Evolutionary conservation across 2,329 filamentous ascomycete genomes (phyloP), one percentile per base, ranked within the genome.

Genomic region (Ampelomyces quisqualis): DNA sequence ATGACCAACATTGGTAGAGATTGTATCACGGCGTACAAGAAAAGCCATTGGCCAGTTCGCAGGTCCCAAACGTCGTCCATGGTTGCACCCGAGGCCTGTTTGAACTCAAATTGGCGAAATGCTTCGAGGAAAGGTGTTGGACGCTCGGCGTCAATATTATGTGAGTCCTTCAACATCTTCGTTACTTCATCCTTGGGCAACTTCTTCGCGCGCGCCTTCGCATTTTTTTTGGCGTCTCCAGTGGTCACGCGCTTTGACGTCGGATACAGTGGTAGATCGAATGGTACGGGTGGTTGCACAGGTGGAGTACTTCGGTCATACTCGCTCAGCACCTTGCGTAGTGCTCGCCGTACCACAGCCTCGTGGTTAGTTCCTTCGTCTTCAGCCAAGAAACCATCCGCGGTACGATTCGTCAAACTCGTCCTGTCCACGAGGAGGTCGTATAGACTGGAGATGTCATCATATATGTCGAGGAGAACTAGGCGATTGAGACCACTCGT

Each of bases 281-380:
- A 97, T 0, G 93, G 91, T 40, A 97, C 82, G 0, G 91, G 89
- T 0, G 93, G 93, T 44, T 91, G 80, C 0, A 97, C 90, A 0
- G 93, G 93, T 1, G 91, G 89, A 10, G 85, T 88, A 7, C 87
- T 91, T 45, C 86, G 82, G 64, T 98, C 93, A 60, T 90, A 96
- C 69, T 97, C 91, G 53, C 80, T 84, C 49, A 96, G 76, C 9
- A 96, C 79, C 48, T 83, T 84, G 38, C 91, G 82, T 31, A 97
- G 73, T 2, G 87, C 88, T 26, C 83, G 58, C 13, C 47, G 78
- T 18, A 81, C 75, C 8, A 80, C 77, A 17, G 85, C 78, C 46
- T 85, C 81, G 15, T 73, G 69, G 3, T 73, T 66, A 8, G 73
- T 72, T 7, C 71, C 70, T 11, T 78, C 72, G 14, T 78, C 78